phyloP scores from a whole-genome alignment of 2,329 filamentous ascomycete genomes.

The Leptographium wingfieldii region DNA sequence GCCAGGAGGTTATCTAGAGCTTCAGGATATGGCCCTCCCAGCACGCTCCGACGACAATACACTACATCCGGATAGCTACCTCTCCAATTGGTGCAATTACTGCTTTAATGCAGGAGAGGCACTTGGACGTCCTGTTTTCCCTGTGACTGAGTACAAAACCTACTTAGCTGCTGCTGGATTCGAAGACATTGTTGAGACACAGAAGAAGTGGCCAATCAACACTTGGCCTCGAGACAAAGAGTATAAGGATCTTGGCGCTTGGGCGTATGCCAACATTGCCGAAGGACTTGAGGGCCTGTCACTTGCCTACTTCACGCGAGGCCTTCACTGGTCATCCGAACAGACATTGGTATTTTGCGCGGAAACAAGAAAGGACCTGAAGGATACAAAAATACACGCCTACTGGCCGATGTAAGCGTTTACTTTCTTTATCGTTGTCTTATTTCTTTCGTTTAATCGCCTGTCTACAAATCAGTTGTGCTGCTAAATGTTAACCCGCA shows the following conservation, averaged over 20 bases:
- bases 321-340: conserved; percentile 16
- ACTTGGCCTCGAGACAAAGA: conserved; percentile 18
- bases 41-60: conserved; percentile 12
- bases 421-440: background rate
- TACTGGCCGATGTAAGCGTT: conserved; percentile 16
- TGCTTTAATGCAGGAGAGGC: conserved; percentile 7
- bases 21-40: conserved; percentile 13
- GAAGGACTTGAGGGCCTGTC: conserved; percentile 19
- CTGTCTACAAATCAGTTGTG: no score
- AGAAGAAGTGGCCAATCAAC: conserved; percentile 18
- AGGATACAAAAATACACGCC: conserved; percentile 15
- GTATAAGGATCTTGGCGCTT: conserved; percentile 18
- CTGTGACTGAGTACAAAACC: conserved; percentile 11
- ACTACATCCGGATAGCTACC: conserved; percentile 3
- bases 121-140: conserved; percentile 11
- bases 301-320: conserved; percentile 18
- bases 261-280: conserved; percentile 16
- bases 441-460: no score
- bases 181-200: conserved; percentile 15
- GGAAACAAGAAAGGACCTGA: conserved; percentile 13
- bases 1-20: conserved; percentile 14
- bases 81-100: background rate
- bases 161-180: conserved; percentile 18
- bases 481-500: no score
- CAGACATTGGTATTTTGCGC: conserved; percentile 14